Percentiles rank a stretch among this genome's conserved stretches.
Evolutionary conservation across 345 rosid species (phyloP).

Genomic region (Eucalyptus camaldulensis): DNA sequence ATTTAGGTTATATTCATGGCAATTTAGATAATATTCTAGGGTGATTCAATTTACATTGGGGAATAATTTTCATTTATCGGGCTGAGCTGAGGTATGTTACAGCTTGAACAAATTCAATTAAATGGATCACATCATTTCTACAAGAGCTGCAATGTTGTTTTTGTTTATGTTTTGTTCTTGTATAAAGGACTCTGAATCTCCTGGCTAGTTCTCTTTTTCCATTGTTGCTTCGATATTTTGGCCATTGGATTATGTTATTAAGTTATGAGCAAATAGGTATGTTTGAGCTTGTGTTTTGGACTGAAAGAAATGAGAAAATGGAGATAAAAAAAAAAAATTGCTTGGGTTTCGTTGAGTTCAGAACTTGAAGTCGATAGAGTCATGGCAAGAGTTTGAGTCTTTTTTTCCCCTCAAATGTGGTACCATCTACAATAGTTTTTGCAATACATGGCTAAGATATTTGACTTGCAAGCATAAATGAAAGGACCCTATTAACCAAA

Average conservation of each 20-base stretch:
- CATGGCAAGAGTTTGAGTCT: not conserved
- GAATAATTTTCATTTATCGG: too few species aligned
- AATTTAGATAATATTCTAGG: too few species aligned
- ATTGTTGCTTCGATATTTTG: not conserved
- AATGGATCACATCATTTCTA: not conserved
- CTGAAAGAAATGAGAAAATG: accelerated
- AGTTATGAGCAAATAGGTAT: not conserved
- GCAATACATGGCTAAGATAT: not conserved
- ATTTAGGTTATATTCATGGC: too few species aligned
- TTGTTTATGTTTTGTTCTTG: not conserved
- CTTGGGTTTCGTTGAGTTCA: not conserved
- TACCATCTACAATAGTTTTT: not conserved
- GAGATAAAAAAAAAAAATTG: not conserved
- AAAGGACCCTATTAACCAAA: not conserved
- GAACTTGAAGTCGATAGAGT: accelerated
- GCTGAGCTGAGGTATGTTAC: too few species aligned
- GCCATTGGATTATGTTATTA: not conserved
- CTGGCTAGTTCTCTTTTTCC: accelerated
- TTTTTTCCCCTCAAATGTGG: too few species aligned
- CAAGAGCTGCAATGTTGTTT: not conserved
- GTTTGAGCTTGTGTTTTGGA: not conserved
- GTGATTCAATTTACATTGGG: too few species aligned
- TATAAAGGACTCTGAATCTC: not conserved
- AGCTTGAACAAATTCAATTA: too few species aligned
- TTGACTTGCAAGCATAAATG: not conserved